Percentiles rank a stretch among this genome's conserved stretches.
Conservation (phyloP, 2,329 filamentous ascomycete species). For the Malbranchea cinnamomea region DNA sequence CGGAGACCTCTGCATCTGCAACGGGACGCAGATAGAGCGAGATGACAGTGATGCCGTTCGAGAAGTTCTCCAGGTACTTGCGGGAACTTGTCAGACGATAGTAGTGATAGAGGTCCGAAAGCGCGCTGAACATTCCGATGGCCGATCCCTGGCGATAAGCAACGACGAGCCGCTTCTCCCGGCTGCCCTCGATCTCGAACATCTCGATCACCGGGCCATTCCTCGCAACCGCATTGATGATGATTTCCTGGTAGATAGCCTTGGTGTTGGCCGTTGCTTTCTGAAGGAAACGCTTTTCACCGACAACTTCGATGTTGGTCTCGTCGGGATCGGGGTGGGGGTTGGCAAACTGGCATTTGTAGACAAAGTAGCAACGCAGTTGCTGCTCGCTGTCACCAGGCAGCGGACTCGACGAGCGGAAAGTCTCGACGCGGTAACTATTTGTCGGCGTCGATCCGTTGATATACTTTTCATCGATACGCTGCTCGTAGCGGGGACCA, state of each 20-base stretch:
- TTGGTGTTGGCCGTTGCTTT: slow-evolving; percentile 95
- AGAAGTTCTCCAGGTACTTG: slow-evolving; percentile 98
- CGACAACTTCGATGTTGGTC: slow-evolving; percentile 79
- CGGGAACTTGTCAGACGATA: slow-evolving; percentile 91
- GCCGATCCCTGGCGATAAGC: slow-evolving; percentile 91
- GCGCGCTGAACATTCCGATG: slow-evolving; percentile 80
- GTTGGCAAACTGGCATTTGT: slow-evolving; percentile 82
- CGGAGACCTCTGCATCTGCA: slow-evolving; percentile 38
- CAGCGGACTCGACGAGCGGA: slow-evolving; percentile 74
- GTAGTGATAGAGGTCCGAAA: slow-evolving; percentile 96
- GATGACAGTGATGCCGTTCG: slow-evolving; percentile 94
- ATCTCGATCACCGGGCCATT: slow-evolving; percentile 95
- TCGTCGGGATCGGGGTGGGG: slow-evolving; percentile 58
- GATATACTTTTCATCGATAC: slow-evolving; percentile 90
- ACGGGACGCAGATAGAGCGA: slow-evolving; percentile 81
- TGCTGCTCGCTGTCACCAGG: slow-evolving; percentile 63
- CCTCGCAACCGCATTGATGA: slow-evolving; percentile 66
- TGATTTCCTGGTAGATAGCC: slow-evolving; percentile 87
- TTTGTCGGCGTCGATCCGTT: slow-evolving; percentile 58
- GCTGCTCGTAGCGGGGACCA: slow-evolving; percentile 84
- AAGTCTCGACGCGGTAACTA: slow-evolving; percentile 89
- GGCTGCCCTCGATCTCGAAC: slow-evolving; percentile 81
- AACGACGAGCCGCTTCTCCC: slow-evolving; percentile 86
- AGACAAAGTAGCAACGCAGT: slow-evolving; percentile 95
- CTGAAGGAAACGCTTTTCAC: slow-evolving; percentile 83